Conservation (phyloP, 306 rosid species). For the Acacia acuminata region DNA sequence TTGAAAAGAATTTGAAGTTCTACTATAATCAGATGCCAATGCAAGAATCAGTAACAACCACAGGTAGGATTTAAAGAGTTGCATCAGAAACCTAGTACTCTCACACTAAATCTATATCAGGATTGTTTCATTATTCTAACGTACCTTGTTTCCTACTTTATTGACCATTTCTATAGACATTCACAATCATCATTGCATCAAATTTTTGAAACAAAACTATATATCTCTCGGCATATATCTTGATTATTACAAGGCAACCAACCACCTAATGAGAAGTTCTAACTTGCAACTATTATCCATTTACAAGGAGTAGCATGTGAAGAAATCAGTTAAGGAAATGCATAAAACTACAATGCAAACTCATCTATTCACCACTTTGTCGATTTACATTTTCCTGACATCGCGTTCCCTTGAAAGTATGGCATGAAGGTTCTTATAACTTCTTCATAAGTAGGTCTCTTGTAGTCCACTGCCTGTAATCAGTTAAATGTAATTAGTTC, state of each 20-base stretch:
- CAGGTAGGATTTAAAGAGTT: not conserved
- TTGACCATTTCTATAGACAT: slow-evolving; percentile 35
- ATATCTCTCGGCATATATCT: slow-evolving; percentile 37
- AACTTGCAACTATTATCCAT: slow-evolving; percentile 53
- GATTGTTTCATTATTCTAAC: slow-evolving; percentile 12
- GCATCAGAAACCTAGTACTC: not conserved
- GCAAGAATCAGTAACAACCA: not conserved
- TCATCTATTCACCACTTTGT: slow-evolving; percentile 77
- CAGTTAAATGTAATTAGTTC: slow-evolving; percentile 27
- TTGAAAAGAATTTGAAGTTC: not conserved
- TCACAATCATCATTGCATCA: slow-evolving; percentile 24
- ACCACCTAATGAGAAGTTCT: slow-evolving; percentile 46
- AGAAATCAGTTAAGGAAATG: slow-evolving; percentile 41
- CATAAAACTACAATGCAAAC: slow-evolving; percentile 40
- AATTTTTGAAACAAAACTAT: slow-evolving; percentile 21
- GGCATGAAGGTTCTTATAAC: slow-evolving; percentile 81
- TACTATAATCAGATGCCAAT: not conserved
- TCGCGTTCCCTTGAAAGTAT: slow-evolving; percentile 57
- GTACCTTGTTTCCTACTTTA: slow-evolving; percentile 24
- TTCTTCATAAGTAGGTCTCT: slow-evolving; percentile 94
- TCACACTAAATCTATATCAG: not conserved
- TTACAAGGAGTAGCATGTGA: slow-evolving; percentile 56
- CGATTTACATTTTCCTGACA: slow-evolving; percentile 83
- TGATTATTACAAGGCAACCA: slow-evolving; percentile 50
- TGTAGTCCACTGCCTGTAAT: slow-evolving; percentile 95